These are phyloP conservation scores for Aegilops speltoides DNA, from an alignment of 176 grass and related monocot species.

Conservation along the genomic window DNA sequence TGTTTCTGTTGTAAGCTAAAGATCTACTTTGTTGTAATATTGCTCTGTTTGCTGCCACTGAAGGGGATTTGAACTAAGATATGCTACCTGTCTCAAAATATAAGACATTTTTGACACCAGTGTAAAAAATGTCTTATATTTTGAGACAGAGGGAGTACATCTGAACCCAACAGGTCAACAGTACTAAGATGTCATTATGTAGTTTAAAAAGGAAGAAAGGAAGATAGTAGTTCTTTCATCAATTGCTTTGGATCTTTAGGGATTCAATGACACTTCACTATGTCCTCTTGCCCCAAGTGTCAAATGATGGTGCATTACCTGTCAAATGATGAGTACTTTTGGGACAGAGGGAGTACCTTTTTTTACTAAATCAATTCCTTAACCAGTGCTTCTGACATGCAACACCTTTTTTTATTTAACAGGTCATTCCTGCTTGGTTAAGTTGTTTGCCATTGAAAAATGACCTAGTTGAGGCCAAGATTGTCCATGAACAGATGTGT, in stretches of 20 bases:
- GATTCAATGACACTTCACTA: conserved; percentile 7
- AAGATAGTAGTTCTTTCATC: neutral
- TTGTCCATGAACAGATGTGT: conserved; percentile 78
- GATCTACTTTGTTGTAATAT: neutral
- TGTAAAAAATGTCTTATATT: too few relatives aligned
- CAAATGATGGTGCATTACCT: neutral
- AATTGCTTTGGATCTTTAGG: conserved; percentile 10
- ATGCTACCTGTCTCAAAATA: too few relatives aligned
- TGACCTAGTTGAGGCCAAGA: conserved; percentile 78
- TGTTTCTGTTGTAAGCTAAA: neutral
- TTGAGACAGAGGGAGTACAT: neutral
- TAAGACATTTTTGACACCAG: too few relatives aligned
- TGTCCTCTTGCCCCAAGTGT: neutral
- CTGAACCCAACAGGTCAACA: neutral
- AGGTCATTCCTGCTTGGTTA: conserved; percentile 78
- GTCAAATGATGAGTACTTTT: too few relatives aligned
- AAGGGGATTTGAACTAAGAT: neutral
- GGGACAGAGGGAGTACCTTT: neutral
- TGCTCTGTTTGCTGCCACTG: neutral
- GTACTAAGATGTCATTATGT: neutral
- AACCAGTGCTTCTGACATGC: conserved; percentile 8
- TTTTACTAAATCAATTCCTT: conserved; percentile 11
- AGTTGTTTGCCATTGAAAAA: conserved; percentile 69
- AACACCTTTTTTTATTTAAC: conserved; percentile 20
- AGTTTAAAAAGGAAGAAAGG: neutral